Base-by-base conservation (phyloP, 2,329 filamentous ascomycete species). In the Fusarium sp. region DNA sequence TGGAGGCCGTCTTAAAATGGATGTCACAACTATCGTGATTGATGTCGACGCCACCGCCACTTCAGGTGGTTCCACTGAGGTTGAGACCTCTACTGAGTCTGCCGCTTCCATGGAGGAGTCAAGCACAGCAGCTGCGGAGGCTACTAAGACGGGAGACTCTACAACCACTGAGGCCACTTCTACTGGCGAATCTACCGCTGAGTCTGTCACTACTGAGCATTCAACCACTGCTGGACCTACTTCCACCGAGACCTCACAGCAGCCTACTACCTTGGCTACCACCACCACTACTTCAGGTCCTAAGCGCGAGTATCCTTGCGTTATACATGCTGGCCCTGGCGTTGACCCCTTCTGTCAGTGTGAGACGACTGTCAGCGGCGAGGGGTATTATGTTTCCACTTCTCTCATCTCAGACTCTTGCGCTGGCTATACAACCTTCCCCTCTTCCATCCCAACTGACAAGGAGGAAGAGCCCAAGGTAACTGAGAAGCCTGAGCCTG, bases 391-490 rank as follows among this genome's bases (percentile, higher is more conserved):
- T 17, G n/a, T 40, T 7, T 58, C 48, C 5, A 58, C 54, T 5
- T 15, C 52, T 26, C 14, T 58, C 17, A 58, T 58, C 38, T 58
- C 48, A 4, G 53, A 48, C 4, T 58, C 54, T 8, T 58, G 54
- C 11, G 54, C 54, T 3, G 51, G 57, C 11, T 45, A 57, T 40
- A 57, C 51, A 0, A 36, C 52, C 5, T 65, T 69, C 56, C 68
- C 69, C 6, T 68, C 68, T 2, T 7, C 51, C 0, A 45, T 58
- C 14, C 20, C 39, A 2, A 58, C 20, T 3, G 5, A 49, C 14
- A 53, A n/a, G 10, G 22, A 55, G 7, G 57, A n/a, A 14, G 22
- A 55, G 9, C 49, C 55, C 28, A 52, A 31, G 28, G 39, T 67
- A 2, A 60, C 69, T 2, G 46, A 61, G 5, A 42, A 52, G 3